Base-by-base conservation (phyloP, 2,329 filamentous ascomycete genomes). In the Ophiostoma fasciatum region DNA sequence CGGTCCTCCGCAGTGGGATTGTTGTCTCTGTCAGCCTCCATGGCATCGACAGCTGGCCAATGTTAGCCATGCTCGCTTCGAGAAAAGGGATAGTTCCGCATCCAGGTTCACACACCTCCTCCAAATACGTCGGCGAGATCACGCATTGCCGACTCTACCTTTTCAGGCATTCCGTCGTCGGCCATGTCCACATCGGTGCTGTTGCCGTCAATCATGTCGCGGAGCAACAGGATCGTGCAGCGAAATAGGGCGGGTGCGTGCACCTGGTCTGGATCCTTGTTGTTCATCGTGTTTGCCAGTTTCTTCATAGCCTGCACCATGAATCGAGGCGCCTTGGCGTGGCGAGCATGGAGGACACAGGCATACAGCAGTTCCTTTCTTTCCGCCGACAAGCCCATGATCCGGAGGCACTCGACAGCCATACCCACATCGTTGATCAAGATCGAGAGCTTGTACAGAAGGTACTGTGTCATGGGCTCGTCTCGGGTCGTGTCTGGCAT, bases 341-440 rank as follows among this genome's bases (percentile, higher is more conserved):
- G 63, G 33, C 85, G 75, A 3, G 83, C 79, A 52, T 92, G 83
- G 20, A 83, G 59, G 17, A 83, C 71, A 47, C 85, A 94, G 1
- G 83, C 81, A 44, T 87, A 84, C 1, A 94, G 61, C 29, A 84
- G 70, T 12, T 74, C 72, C 15, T 63, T 60, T 23, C 76, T 68
- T 17, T 67, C 63, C 1, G 60, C 51, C 7, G 60, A 51, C n/a
- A 62, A 62, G 37, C 64, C 67, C 19, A 94, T 58, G 3, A 57
- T 52, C 19, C 72, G 60, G 3, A 93, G 64, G 48, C 77, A 82
- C 31, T 74, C 64, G 15, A 61, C 54, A n/a, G 78, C 78, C 51
- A 66, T 50, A 1, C 71, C 64, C 26, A 57, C 50, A 45, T 87
- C 70, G 40, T 62, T 62, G 14, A 57, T 63, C 31, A 69, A 63